Conservation (phyloP, 1,139 yeast species). For the Pichia sp. region DNA sequence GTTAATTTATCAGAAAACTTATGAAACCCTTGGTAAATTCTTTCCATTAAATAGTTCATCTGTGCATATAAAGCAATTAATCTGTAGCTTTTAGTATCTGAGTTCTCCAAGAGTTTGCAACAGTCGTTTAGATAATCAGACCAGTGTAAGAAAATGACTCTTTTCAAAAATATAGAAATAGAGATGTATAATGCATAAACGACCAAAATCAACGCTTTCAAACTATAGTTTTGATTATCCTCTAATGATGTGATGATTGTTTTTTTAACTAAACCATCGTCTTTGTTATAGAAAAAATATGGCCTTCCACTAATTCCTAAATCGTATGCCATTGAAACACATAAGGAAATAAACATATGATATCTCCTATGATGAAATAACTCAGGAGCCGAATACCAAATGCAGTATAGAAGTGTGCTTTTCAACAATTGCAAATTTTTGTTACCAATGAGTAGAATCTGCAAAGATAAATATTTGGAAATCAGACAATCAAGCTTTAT, state of each 20-base stretch:
- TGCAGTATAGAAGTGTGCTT: constrained; percentile 48
- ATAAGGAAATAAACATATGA: constrained; percentile 57
- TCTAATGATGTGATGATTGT: no score
- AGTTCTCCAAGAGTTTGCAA: constrained; percentile 38
- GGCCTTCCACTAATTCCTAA: constrained; percentile 60
- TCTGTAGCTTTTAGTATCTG: constrained; percentile 26
- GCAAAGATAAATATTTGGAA: constrained; percentile 47
- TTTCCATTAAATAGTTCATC: constrained; percentile 53
- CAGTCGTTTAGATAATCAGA: constrained; percentile 58
- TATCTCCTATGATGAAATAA: constrained; percentile 70
- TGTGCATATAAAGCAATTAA: constrained; percentile 53
- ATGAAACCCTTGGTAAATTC: constrained; percentile 47
- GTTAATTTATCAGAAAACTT: constrained; percentile 21
- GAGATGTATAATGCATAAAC: constrained; percentile 45
- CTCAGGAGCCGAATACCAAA: constrained; percentile 85
- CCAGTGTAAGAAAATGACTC: constrained; percentile 47
- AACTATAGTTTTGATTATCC: constrained; percentile 30
- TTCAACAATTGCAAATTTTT: constrained; percentile 65
- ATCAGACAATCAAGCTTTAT: constrained; percentile 51
- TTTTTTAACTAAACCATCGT: constrained; percentile 30
- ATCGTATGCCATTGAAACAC: constrained; percentile 68
- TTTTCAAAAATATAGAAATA: constrained; percentile 43
- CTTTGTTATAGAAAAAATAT: constrained; percentile 31
- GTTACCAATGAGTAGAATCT: constrained; percentile 62
- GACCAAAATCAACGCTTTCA: constrained; percentile 37